Evolutionary conservation across 257 asterid genomes (phyloP).

Genomic region (Solanum etuberosum): DNA sequence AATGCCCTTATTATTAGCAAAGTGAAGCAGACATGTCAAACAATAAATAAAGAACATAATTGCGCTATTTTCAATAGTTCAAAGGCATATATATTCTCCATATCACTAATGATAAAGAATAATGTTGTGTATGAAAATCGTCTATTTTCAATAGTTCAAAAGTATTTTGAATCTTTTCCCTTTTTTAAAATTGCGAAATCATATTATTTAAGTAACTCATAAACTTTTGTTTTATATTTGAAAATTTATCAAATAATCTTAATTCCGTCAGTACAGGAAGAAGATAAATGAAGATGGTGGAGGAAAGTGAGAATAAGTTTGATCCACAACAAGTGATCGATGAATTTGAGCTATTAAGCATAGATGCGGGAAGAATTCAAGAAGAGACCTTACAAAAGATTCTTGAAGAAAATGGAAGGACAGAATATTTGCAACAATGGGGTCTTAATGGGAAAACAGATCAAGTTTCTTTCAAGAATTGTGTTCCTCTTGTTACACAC

Average conservation of each 20-base stretch:
- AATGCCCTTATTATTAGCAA: neutral
- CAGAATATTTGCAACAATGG: conserved; percentile 72
- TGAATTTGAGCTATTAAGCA: conserved; percentile 60
- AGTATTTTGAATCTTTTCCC: neutral
- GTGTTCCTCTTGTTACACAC: conserved; percentile 66
- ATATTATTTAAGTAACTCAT: neutral
- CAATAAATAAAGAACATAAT: neutral
- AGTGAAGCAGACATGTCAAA: neutral
- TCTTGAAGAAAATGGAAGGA: conserved; percentile 61
- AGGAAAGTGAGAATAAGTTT: conserved; percentile 46
- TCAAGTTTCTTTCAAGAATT: conserved; percentile 42
- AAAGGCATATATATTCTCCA: neutral
- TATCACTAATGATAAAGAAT: neutral
- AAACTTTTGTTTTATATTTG: no score
- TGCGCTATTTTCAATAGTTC: neutral
- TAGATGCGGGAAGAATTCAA: conserved; percentile 65
- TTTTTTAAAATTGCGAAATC: neutral
- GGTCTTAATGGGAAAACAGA: conserved; percentile 73
- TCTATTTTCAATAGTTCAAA: neutral
- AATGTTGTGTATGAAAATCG: neutral
- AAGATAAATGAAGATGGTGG: conserved; percentile 29
- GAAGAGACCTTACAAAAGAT: conserved; percentile 57
- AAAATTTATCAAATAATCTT: neutral
- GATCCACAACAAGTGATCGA: conserved; percentile 54
- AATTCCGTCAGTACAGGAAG: neutral